phyloP scores from a whole-genome alignment of 257 asterid genomes.

The Solanum etuberosum region DNA sequence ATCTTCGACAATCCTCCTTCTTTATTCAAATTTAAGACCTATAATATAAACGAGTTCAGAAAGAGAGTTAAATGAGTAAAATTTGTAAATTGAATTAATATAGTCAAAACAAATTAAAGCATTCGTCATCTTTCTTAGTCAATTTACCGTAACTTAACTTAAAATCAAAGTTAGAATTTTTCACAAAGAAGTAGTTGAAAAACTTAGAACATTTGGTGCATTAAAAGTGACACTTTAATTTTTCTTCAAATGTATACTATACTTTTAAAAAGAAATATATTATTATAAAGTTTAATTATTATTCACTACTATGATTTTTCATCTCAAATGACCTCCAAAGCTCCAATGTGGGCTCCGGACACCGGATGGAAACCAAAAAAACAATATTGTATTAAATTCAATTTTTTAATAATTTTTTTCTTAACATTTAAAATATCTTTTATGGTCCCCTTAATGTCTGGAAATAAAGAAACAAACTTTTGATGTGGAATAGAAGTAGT shows the following conservation, averaged over 20 bases:
- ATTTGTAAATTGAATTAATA: not conserved
- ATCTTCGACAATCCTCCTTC: rapidly evolving
- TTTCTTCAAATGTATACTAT: not conserved
- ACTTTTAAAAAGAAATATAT: not conserved
- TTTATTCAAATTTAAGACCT: too few species aligned
- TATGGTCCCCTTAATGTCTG: not conserved
- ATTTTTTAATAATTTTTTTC: rapidly evolving
- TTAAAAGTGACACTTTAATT: not conserved
- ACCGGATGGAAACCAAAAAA: too few species aligned
- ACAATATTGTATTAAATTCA: not conserved
- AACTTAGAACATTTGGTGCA: not conserved
- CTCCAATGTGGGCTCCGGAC: too few species aligned
- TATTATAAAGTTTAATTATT: not conserved
- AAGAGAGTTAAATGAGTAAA: too few species aligned
- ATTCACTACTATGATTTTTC: not conserved
- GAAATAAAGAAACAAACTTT: not conserved
- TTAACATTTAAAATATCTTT: not conserved
- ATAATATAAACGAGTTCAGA: not conserved
- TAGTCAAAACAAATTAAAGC: not conserved
- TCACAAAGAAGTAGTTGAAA: not conserved
- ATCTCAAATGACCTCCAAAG: not conserved
- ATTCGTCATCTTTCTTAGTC: not conserved
- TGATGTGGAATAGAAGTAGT: not conserved
- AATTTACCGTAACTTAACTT: not conserved
- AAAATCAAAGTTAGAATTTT: not conserved